These are phyloP conservation scores for Phytophthora syringae DNA, from an alignment of 352 stramenopile genomes.

Conservation along the genomic window DNA sequence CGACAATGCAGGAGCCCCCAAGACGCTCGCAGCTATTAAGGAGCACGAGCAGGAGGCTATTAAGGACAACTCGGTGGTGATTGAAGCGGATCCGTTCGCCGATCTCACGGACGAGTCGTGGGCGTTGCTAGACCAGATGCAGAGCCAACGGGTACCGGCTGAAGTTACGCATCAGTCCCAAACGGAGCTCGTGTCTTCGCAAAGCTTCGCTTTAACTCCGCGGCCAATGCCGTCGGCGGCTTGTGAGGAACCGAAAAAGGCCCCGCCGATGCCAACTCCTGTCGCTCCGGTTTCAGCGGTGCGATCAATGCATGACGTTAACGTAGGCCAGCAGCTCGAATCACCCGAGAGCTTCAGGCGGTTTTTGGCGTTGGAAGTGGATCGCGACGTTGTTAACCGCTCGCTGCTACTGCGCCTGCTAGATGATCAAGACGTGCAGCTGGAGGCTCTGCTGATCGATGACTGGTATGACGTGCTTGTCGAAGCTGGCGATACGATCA, in stretches of 20 bases:
- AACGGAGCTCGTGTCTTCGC: constrained; percentile 35
- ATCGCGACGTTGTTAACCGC: constrained; percentile 56
- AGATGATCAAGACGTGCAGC: constrained; percentile 66
- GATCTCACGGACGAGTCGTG: constrained; percentile 84
- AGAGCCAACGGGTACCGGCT: constrained; percentile 50
- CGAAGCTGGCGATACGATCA: constrained; percentile 78
- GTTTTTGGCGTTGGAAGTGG: constrained; percentile 72
- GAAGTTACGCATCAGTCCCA: constrained; percentile 30
- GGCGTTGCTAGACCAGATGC: constrained; percentile 73
- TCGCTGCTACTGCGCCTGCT: constrained; percentile 65
- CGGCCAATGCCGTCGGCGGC: constrained; percentile 34
- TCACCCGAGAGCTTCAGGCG: constrained; percentile 52
- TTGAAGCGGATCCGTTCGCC: constrained; percentile 58
- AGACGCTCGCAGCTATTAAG: constrained; percentile 1
- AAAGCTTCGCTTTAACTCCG: constrained; percentile 36
- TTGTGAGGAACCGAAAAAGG: constrained; percentile 13
- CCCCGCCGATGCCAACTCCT: constrained; percentile 9
- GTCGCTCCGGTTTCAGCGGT: constrained; percentile 21
- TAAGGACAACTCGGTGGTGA: constrained; percentile 3
- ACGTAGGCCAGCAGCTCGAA: not conserved
- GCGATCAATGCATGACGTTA: constrained; percentile 21
- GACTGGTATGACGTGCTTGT: constrained; percentile 84
- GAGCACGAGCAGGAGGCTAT: constrained; percentile 22
- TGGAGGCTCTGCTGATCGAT: constrained; percentile 63
- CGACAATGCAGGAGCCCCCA: not conserved